Conservation (phyloP, 164 flowering plant genomes). For the Aristolochia californica region DNA sequence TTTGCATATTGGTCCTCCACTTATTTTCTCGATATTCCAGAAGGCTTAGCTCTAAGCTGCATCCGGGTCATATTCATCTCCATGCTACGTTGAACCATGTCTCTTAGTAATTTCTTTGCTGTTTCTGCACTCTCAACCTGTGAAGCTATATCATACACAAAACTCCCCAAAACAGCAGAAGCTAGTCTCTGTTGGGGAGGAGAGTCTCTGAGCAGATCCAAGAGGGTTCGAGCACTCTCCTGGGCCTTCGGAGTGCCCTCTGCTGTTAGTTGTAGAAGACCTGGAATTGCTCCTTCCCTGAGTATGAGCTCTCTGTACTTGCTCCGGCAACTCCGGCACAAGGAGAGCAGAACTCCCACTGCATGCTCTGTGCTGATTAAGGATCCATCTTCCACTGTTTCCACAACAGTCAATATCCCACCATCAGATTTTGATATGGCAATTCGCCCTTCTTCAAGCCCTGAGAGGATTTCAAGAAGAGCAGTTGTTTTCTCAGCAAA, state of each 20-base stretch:
- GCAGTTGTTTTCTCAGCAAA: constrained; percentile 76
- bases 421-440: constrained; percentile 40
- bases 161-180: constrained; percentile 38
- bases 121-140: constrained; percentile 65
- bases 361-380: constrained; percentile 60
- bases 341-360: constrained; percentile 48
- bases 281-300: constrained; percentile 77
- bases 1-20: background rate
- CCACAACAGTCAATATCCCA: constrained; percentile 63
- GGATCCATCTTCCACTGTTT: constrained; percentile 80
- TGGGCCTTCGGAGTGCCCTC: constrained; percentile 61
- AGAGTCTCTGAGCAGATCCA: constrained; percentile 61
- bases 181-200: constrained; percentile 33
- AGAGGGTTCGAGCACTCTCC: constrained; percentile 47
- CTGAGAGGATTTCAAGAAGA: constrained; percentile 46
- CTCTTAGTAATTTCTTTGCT: constrained; percentile 49
- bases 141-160: constrained; percentile 54
- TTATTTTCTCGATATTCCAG: background rate
- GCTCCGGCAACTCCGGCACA: constrained; percentile 53
- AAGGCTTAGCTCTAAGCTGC: constrained; percentile 26
- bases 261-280: constrained; percentile 58
- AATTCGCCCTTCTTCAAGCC: constrained; percentile 41
- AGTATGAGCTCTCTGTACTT: constrained; percentile 65
- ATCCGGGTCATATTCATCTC: constrained; percentile 41
- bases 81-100: constrained; percentile 70